Evolutionary conservation across 2,329 filamentous ascomycete genomes (phyloP), one percentile per base, ranked within the genome.

Genomic region (Colletotrichum sp.): DNA sequence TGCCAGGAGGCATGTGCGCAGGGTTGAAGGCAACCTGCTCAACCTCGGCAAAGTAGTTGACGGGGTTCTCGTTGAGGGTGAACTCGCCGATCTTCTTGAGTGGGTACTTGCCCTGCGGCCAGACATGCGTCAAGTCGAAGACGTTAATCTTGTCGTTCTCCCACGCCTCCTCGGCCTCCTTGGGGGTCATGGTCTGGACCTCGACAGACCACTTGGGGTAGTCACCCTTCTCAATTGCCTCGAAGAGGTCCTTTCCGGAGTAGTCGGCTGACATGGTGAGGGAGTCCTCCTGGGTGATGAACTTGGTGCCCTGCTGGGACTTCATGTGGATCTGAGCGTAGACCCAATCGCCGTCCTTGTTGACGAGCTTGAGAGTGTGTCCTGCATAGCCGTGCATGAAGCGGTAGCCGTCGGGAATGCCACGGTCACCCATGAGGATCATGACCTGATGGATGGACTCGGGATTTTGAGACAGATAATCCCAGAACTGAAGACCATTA

Each of bases 11-110:
- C 82, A 94, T 86, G 73, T 90, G 91, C 0, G 90, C 89, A 0
- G 93, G 93, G 0, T 90, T 92, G 80, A 94, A 95, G 0, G 91
- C 90, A 0, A 91, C 89, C 83, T 94, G 92, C 82, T 95, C 93
- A 59, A 93, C 89, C 79, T 95, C 93, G 57, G 89, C 88, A 80
- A 94, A 94, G 85, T 94, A 94, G 84, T 95, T 94, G 68, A 89
- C 83, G 1, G 89, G 86, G 80, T 94, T 94, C 82, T 88, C 87
- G 84, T 93, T 93, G 19, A 94, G 87, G 0, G 90, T 93, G 71
- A 94, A 84, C 75, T 89, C 88, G 59, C 92, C 93, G 66, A 94
- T 87, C 64, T 87, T 89, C n/a, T 90, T 87, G 11, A 93, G 86
- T 3, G 93, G 93, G 34, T 92, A 90, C 55, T 92, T 88, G n/a